phyloP scores from a whole-genome alignment of 225 moss, liverwort and hornwort species.

The Climacium dendroides region DNA sequence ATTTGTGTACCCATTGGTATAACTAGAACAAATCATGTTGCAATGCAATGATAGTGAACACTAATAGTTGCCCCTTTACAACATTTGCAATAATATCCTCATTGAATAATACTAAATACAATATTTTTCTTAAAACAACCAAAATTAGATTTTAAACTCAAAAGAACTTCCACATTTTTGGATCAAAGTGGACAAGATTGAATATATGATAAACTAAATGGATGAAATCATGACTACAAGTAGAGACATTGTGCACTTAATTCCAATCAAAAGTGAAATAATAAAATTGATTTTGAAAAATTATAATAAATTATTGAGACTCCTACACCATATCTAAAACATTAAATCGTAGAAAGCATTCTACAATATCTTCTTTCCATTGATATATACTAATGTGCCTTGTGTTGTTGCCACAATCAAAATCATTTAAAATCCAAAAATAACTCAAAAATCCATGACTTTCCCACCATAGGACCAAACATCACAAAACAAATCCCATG shows the following conservation, averaged over 20 bases:
- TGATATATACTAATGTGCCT: too few species aligned
- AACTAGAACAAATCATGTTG: accelerated
- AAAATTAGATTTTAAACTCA: accelerated
- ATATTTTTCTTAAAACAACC: neutral
- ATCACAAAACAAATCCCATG: too few species aligned
- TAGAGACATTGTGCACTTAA: neutral
- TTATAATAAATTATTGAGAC: neutral
- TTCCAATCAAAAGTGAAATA: neutral
- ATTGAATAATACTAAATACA: neutral
- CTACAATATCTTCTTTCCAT: neutral
- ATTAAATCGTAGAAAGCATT: neutral
- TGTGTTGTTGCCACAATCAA: too few species aligned
- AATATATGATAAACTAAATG: neutral
- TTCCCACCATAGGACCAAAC: too few species aligned
- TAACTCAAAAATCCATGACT: too few species aligned
- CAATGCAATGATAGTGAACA: neutral
- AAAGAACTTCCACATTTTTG: too few species aligned
- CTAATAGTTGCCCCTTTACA: neutral
- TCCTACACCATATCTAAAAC: neutral
- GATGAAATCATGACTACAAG: neutral
- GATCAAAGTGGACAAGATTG: neutral
- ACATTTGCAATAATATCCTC: neutral
- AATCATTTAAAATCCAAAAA: too few species aligned
- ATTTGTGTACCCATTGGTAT: neutral
- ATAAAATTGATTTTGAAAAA: neutral